Conservation (phyloP, 495 filamentous ascomycete species). For the Aspergillus egyptiacus region DNA sequence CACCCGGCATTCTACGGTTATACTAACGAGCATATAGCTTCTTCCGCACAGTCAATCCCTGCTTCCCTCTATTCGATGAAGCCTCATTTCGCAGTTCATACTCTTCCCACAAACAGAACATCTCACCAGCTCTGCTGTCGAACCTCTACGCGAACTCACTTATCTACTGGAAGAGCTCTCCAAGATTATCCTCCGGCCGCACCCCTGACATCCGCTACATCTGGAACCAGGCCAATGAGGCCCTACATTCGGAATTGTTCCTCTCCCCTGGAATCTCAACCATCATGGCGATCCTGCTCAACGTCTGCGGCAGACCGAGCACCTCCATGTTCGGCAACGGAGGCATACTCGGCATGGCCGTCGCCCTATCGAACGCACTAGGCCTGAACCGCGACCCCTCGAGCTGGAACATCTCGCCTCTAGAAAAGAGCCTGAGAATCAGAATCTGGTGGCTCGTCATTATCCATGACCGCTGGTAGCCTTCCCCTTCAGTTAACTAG, state of each 20-base stretch:
- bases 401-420: slow-evolving; percentile 27
- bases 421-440: slow-evolving; percentile 28
- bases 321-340: slow-evolving; percentile 36
- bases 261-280: slow-evolving; percentile 32
- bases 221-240: slow-evolving; percentile 32
- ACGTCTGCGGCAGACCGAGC: slow-evolving; percentile 31
- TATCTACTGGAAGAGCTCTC: slow-evolving; percentile 26
- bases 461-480: slow-evolving; percentile 39
- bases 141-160: slow-evolving; percentile 32
- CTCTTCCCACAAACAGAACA: slow-evolving; percentile 17
- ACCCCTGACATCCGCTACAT: slow-evolving; percentile 30
- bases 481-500: no score
- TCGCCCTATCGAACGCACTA: slow-evolving; percentile 31
- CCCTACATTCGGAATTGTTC: slow-evolving; percentile 30
- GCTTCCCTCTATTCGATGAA: slow-evolving; percentile 38
- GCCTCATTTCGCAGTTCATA: slow-evolving; percentile 22
- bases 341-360: slow-evolving; percentile 27
- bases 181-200: slow-evolving; percentile 14
- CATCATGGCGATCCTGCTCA: slow-evolving; percentile 28
- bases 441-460: slow-evolving; percentile 37
- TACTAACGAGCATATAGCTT: slow-evolving; percentile 20
- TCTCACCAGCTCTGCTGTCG: slow-evolving; percentile 32
- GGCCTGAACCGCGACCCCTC: slow-evolving; percentile 33
- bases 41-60: slow-evolving; percentile 30
- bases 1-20: not conserved